Base-by-base conservation (phyloP, 768 basidiomycete species). In the Guyanaporus albipodus region DNA sequence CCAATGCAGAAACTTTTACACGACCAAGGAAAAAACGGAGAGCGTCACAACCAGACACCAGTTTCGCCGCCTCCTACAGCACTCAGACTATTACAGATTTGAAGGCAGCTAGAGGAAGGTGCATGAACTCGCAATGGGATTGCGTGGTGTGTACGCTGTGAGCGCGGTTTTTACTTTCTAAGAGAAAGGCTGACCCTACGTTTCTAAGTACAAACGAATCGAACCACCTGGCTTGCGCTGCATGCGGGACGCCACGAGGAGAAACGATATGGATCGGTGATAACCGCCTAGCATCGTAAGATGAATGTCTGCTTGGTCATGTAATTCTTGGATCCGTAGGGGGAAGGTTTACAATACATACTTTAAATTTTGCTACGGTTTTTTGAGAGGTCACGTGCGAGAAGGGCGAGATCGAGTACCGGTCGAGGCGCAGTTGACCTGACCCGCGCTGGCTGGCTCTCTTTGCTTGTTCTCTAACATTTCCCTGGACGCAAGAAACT, bases 81-180 rank as follows among this genome's bases (percentile, higher is more conserved):
- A 38, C 18, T 21, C 8, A 24, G 10, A 5, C 19, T 10, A 9
- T 36, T 28, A 23, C 29, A n/a, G 43, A 40, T 31, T 17, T 26
- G 12, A 28, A 42, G 9, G n/a, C 22, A 33, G 34, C 24, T 14
- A 73, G 70, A 57, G 76, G 68, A 45, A 74, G 76, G 58, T 57
- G 65, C 17, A 44, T 42, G 18, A 46, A 54, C 14, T 6, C 10
- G 15, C n/a, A n/a, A n/a, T 86, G 85, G 85, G 58, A 59, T 33
- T 87, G 85, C 55, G 53, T 66, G 11, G 67, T 79, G 18, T 87
- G 85, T 49, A 87, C 85, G 6, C 60, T 87, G 85, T 86, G 57
- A 66, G 83, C 8, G 14, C 42, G 11, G 2, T 51, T 27, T 23
- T 38, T 15, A 21, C 47, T 50, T 23, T 39, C 18, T 17, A 14